Conservation (phyloP, 2,329 filamentous ascomycete species). For the Colletotrichum sansevieriae region DNA sequence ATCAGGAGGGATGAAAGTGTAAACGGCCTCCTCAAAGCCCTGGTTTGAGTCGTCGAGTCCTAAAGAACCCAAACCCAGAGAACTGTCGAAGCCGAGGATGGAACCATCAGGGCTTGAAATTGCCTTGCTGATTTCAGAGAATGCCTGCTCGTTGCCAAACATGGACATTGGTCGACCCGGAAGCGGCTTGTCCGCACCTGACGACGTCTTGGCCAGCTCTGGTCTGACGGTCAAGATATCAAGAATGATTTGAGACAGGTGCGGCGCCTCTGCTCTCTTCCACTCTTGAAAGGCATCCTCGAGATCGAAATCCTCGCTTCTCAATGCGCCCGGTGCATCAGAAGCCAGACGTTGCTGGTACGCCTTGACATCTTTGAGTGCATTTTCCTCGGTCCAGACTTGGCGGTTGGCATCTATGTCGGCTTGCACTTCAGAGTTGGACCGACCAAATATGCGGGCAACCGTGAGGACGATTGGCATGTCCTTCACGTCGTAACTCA, state of each 20-base stretch:
- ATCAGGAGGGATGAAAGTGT: slow-evolving; percentile 91
- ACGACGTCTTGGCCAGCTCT: slow-evolving; percentile 84
- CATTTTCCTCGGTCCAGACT: slow-evolving; percentile 91
- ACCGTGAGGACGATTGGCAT: slow-evolving; percentile 95
- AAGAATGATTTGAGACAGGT: slow-evolving; percentile 93
- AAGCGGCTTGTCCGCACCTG: slow-evolving; percentile 57
- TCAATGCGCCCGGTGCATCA: slow-evolving; percentile 81
- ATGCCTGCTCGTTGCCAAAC: slow-evolving; percentile 63
- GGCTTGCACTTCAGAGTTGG: slow-evolving; percentile 82
- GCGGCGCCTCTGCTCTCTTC: slow-evolving; percentile 90
- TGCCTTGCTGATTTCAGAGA: slow-evolving; percentile 65
- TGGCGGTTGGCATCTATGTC: slow-evolving; percentile 87
- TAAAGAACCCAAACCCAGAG: slow-evolving; percentile 75
- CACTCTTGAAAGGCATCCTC: slow-evolving; percentile 90
- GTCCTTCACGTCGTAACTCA: slow-evolving; percentile 94
- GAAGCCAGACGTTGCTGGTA: slow-evolving; percentile 92
- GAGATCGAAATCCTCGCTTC: slow-evolving; percentile 87
- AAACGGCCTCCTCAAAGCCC: slow-evolving; percentile 74
- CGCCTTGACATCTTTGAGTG: slow-evolving; percentile 89
- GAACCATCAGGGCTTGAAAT: slow-evolving; percentile 61
- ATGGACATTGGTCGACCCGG: slow-evolving; percentile 61
- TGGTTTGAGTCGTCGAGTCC: slow-evolving; percentile 70
- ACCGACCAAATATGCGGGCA: slow-evolving; percentile 85
- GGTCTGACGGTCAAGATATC: slow-evolving; percentile 89
- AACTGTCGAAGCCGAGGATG: slow-evolving; percentile 70